These are phyloP conservation scores for Smallanthus sonchifolius DNA, from an alignment of 129 eudicot species.

Conservation along the genomic window DNA sequence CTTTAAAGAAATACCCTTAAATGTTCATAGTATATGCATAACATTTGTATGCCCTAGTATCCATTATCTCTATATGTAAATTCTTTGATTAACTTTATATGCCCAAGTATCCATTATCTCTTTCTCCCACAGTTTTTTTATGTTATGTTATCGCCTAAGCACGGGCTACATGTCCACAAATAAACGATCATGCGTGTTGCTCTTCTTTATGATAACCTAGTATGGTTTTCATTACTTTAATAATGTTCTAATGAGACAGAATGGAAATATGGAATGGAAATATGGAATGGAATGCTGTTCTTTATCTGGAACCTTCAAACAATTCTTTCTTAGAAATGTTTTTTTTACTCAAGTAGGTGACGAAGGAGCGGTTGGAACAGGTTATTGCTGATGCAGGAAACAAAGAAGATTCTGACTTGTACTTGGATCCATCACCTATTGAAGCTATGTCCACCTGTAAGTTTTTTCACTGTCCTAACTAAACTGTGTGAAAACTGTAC, in stretches of 20 bases:
- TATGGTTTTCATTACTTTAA: conserved; percentile 2
- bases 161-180: neutral
- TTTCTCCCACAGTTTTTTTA: neutral
- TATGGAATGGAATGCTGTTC: neutral
- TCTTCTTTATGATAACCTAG: neutral
- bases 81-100: neutral
- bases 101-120: neutral
- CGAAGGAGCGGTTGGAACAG: conserved; percentile 81
- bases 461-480: conserved; percentile 29
- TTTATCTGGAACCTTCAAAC: neutral
- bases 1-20: neutral
- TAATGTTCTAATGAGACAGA: neutral
- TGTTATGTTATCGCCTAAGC: neutral
- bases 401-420: conserved; percentile 44
- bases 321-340: conserved; percentile 26
- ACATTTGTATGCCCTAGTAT: neutral
- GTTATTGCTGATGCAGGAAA: conserved; percentile 84
- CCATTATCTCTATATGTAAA: neutral
- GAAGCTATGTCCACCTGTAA: conserved; percentile 55
- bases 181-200: neutral
- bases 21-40: neutral
- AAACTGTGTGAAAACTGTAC: neutral
- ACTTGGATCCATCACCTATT: conserved; percentile 49
- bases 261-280: no score
- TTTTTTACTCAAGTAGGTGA: conserved; percentile 51